Percentiles rank a stretch among this genome's conserved stretches.
phyloP scores from a whole-genome alignment of 768 basidiomycete species.

The Hericium coralloides region DNA sequence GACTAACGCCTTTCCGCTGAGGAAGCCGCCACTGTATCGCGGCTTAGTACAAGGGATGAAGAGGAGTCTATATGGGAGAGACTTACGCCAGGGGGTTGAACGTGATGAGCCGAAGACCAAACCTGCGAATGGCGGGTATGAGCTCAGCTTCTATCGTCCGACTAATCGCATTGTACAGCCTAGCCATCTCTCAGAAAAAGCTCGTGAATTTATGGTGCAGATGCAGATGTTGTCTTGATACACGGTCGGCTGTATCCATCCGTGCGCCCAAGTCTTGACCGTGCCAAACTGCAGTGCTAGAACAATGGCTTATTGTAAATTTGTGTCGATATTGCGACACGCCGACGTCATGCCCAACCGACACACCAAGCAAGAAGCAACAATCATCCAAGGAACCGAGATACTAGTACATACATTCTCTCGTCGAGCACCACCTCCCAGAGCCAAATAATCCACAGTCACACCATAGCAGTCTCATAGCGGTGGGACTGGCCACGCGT shows the following conservation, averaged over 20 bases:
- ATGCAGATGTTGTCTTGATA: constrained; percentile 41
- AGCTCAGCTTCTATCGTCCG: constrained; percentile 41
- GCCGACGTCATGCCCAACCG: too few species aligned
- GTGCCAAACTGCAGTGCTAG: too few species aligned
- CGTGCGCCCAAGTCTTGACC: constrained; percentile 27
- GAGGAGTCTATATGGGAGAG: background rate
- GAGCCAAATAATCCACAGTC: too few species aligned
- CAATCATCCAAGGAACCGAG: too few species aligned
- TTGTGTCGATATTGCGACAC: too few species aligned
- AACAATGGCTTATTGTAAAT: too few species aligned
- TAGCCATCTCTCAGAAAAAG: background rate
- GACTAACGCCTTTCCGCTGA: constrained; percentile 43
- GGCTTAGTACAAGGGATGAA: background rate
- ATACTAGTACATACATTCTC: too few species aligned
- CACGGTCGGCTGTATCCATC: constrained; percentile 44
- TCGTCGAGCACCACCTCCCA: too few species aligned
- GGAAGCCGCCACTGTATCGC: constrained; percentile 38
- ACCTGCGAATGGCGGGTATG: constrained; percentile 49
- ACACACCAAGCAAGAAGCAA: too few species aligned
- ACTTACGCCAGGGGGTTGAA: constrained; percentile 47
- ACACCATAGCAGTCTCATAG: too few species aligned
- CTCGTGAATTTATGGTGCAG: background rate
- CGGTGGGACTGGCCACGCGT: too few species aligned
- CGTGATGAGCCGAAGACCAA: constrained; percentile 44
- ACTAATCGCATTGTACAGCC: constrained; percentile 42